Evolutionary conservation across 768 basidiomycete species (phyloP), one percentile per base, ranked within the genome.

Genomic region (Hemileccinum impolitum): DNA sequence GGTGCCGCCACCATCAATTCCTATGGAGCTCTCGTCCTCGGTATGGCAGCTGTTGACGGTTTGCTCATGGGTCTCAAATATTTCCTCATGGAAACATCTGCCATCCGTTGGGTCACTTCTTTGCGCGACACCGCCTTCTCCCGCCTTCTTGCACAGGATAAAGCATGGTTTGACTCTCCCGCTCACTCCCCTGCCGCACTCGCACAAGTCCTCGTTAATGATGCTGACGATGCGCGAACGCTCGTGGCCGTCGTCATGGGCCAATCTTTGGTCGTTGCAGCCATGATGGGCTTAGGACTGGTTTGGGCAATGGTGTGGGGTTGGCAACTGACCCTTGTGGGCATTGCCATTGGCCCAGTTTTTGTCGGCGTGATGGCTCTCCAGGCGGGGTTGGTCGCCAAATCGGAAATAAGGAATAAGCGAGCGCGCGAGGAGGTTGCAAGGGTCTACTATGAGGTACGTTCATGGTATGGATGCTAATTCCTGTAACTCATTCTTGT

Each of bases 261-360:
- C 0, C 90, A 94, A 62, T 72, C 75, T 26, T 63, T 85, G 31
- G 88, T 93, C 17, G 89, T 94, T 13, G 51, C 69, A 9, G 72
- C 87, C 13, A 96, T 97, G 93, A 76, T 97, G 39, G 64, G 77
- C 1, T 72, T 95, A 3, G 94, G 94, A 8, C 67, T 98, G 17
- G 63, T 88, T 15, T 99, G 96, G 95, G 94, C 94, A 0, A 74
- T 97, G 65, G 76, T 80, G 2, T 71, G 78, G 26, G 91, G 92
- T 0, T 99, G 95, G 96, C 84, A 96, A 70, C 73, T 98, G 56
- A 95, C 93, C 0, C 77, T 98, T 15, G 90, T 89, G 3, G 94
- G 94, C 0, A 69, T 97, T 25, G 92, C 87, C 2, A 79, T 97
- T 39, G 90, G 81, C 0, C 94, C 94, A 0, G 77, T 94, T 11